phyloP scores from a whole-genome alignment of 108 stramenopile genomes.

The Nitzschia putrida region DNA sequence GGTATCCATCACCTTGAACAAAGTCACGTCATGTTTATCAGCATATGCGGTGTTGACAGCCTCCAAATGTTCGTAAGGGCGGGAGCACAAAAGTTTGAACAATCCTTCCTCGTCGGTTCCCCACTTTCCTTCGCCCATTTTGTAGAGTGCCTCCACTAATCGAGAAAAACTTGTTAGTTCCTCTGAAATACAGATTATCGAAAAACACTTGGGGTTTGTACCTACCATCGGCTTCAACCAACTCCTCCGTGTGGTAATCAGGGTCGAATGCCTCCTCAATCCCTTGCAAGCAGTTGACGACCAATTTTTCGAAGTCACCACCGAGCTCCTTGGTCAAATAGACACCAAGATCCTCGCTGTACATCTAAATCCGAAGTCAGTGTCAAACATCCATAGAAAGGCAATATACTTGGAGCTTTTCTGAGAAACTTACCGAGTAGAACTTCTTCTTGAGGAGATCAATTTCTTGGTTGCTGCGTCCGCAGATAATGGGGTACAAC shows the following conservation, averaged over 20 bases:
- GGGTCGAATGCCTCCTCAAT: conserved; percentile 60
- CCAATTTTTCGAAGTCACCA: conserved; percentile 51
- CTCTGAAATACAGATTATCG: neutral
- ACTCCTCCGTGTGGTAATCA: conserved; percentile 55
- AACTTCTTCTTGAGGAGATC: conserved; percentile 67
- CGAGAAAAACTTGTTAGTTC: neutral
- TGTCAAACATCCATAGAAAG: neutral
- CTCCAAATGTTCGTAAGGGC: conserved; percentile 36
- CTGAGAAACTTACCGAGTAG: conserved; percentile 32
- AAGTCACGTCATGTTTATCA: conserved; percentile 53
- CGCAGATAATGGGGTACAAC: conserved; percentile 56
- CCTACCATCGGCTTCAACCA: conserved; percentile 49
- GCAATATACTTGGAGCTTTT: neutral
- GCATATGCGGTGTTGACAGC: conserved; percentile 46
- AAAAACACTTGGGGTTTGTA: neutral
- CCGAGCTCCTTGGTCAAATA: conserved; percentile 47
- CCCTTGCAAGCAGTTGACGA: conserved; percentile 52
- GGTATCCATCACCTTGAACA: conserved; percentile 57
- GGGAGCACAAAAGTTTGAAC: conserved; percentile 47
- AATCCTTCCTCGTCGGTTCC: conserved; percentile 60
- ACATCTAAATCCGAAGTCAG: conserved; percentile 14
- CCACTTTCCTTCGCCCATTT: conserved; percentile 57
- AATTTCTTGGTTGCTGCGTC: conserved; percentile 62
- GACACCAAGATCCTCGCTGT: conserved; percentile 54
- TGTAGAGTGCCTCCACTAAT: conserved; percentile 40